Evolutionary conservation across 192 early-diverging fungal genomes (phyloP).

Genomic region (Umbelopsis vinacea): DNA sequence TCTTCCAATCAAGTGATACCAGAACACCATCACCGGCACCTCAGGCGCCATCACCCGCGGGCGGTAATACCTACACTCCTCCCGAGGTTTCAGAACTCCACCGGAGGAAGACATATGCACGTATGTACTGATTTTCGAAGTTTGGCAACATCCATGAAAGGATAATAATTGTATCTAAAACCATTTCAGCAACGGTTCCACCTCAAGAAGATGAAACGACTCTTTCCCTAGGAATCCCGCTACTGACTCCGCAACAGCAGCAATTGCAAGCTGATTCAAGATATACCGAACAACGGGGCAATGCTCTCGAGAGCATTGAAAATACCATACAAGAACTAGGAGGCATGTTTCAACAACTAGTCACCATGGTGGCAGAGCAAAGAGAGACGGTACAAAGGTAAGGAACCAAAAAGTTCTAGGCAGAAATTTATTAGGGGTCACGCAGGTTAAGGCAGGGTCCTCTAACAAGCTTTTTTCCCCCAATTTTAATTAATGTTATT

Average conservation of each 20-base stretch:
- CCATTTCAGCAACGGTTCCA: background rate
- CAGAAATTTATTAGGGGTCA: background rate
- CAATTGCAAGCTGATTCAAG: constrained; percentile 73
- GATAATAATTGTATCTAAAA: background rate
- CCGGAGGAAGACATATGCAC: constrained; percentile 7
- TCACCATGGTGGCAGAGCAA: constrained; percentile 84
- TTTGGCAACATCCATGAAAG: background rate
- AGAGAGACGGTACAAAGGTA: constrained; percentile 81
- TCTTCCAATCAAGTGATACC: constrained; percentile 63
- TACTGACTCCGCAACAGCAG: constrained; percentile 52
- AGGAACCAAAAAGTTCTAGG: background rate
- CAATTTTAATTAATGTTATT: constrained; percentile 23
- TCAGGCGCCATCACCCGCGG: background rate
- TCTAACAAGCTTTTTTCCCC: background rate
- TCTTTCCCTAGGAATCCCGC: constrained; percentile 49
- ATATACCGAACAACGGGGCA: constrained; percentile 86
- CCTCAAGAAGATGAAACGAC: constrained; percentile 41
- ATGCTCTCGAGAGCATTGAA: constrained; percentile 95
- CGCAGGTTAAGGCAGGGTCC: background rate
- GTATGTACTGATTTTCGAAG: background rate
- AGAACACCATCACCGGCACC: constrained; percentile 28
- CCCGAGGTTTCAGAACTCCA: constrained; percentile 5
- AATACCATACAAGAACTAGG: constrained; percentile 96
- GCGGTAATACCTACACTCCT: background rate
- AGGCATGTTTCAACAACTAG: constrained; percentile 86